Conservation (phyloP, 495 filamentous ascomycete species). For the Margaritispora aquatica region DNA sequence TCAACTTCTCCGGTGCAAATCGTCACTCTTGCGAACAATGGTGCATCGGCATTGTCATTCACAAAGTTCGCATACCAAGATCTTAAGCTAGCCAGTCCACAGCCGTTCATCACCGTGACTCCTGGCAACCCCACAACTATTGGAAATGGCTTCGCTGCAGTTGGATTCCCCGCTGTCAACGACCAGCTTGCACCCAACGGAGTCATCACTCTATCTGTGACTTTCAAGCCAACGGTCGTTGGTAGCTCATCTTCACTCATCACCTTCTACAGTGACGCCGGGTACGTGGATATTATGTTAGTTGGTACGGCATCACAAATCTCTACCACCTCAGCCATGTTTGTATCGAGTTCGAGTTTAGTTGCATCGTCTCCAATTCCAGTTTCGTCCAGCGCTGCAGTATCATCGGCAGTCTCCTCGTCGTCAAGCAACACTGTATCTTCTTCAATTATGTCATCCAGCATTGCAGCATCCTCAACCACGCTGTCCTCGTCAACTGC, state of each 20-base stretch:
- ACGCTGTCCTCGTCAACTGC: neutral
- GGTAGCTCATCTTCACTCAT: neutral
- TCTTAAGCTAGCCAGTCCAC: neutral
- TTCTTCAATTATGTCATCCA: neutral
- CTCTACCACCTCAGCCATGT: neutral
- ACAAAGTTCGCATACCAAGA: constrained; percentile 2
- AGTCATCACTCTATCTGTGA: constrained; percentile 22
- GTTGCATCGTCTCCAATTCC: neutral
- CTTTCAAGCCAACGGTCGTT: neutral
- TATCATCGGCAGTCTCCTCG: neutral
- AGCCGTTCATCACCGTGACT: neutral
- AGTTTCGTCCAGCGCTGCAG: neutral
- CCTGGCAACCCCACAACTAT: neutral
- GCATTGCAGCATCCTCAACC: neutral
- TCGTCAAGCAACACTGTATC: neutral
- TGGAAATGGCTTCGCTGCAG: constrained; percentile 23
- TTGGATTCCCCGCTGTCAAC: constrained; percentile 21
- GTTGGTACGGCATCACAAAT: neutral
- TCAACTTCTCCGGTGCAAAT: constrained; percentile 25
- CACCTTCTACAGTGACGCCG: neutral
- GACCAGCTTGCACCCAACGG: constrained; percentile 20
- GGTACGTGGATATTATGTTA: neutral
- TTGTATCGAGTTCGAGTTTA: neutral
- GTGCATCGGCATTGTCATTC: neutral
- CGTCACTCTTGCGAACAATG: constrained; percentile 26